Evolutionary conservation across 2,329 filamentous ascomycete species (phyloP).

Genomic region (Dothideomycetes sp.): DNA sequence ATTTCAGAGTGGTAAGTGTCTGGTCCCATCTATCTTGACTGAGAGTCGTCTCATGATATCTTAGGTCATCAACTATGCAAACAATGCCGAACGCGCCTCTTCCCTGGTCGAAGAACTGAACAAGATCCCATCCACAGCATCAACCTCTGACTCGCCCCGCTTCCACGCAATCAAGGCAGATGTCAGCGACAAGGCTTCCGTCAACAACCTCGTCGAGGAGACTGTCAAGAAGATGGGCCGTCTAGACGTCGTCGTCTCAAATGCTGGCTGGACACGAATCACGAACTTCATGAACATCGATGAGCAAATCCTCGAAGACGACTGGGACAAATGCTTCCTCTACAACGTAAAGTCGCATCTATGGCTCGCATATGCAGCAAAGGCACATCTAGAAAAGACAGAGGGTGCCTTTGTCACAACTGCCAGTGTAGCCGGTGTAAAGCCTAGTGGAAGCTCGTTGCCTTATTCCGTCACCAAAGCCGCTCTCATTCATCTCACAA

Average conservation of each 20-base stretch:
- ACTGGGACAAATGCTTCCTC: constrained; percentile 49
- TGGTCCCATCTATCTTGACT: background rate
- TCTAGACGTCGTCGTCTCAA: constrained; percentile 35
- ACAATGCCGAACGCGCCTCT: constrained; percentile 30
- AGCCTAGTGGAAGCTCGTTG: constrained; percentile 50
- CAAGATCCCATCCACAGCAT: constrained; percentile 15
- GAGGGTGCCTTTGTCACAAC: constrained; percentile 55
- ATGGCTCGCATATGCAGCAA: constrained; percentile 47
- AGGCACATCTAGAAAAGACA: constrained; percentile 41
- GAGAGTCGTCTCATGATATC: background rate
- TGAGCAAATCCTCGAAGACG: constrained; percentile 44
- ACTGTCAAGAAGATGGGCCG: constrained; percentile 34
- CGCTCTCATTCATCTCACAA: constrained; percentile 41
- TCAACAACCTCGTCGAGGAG: constrained; percentile 32
- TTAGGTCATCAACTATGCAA: constrained; percentile 28
- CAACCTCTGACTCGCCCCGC: constrained; percentile 19
- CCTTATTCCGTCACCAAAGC: constrained; percentile 27
- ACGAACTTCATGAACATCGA: constrained; percentile 36
- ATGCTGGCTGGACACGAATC: constrained; percentile 28
- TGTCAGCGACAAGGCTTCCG: constrained; percentile 30
- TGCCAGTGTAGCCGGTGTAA: constrained; percentile 53
- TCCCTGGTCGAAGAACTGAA: constrained; percentile 30
- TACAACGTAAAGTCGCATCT: constrained; percentile 55
- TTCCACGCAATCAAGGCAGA: constrained; percentile 36
- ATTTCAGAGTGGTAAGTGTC: constrained; percentile 31